A percentile compares a stretch with the other conserved stretches of the same genome.
These are phyloP conservation scores for Trypanosoma vivax DNA, from an alignment of 208 protist genomes.

Conservation along the genomic window DNA sequence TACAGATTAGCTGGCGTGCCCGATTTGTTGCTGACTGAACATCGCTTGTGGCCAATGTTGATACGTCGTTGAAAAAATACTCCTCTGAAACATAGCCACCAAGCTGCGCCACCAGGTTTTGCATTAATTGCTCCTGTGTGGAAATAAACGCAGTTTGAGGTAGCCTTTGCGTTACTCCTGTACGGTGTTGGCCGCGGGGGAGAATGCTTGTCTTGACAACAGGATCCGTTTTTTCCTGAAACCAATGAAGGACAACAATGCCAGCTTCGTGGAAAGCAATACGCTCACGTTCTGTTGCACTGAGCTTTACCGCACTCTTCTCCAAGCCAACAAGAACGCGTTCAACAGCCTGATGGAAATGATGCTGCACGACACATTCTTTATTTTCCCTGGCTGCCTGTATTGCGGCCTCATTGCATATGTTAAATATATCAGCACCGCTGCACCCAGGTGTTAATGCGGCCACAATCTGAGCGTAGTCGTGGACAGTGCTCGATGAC, in stretches of 20 bases:
- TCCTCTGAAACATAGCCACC: slow-evolving; percentile 94
- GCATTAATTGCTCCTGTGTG: slow-evolving; percentile 60
- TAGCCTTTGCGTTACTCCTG: slow-evolving; percentile 71
- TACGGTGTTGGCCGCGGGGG: slow-evolving; percentile 64
- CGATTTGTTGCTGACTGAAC: slow-evolving; percentile 84
- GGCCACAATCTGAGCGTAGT: slow-evolving; percentile 60
- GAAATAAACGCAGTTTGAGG: slow-evolving; percentile 77
- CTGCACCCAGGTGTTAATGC: slow-evolving; percentile 92
- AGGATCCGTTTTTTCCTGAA: slow-evolving; percentile 85
- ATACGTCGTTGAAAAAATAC: slow-evolving; percentile 91
- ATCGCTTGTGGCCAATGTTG: slow-evolving; percentile 79
- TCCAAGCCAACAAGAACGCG: slow-evolving; percentile 94
- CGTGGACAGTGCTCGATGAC: slow-evolving; percentile 23
- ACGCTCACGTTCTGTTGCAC: slow-evolving; percentile 64
- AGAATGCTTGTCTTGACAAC: slow-evolving; percentile 90
- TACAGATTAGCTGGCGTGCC: slow-evolving; percentile 75
- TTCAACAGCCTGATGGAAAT: slow-evolving; percentile 94
- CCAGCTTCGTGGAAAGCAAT: slow-evolving; percentile 93
- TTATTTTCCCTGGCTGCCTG: slow-evolving; percentile 86
- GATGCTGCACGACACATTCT: slow-evolving; percentile 45
- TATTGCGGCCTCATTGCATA: slow-evolving; percentile 97
- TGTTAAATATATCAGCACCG: slow-evolving; percentile 97
- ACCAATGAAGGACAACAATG: slow-evolving; percentile 88
- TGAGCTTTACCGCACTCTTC: slow-evolving; percentile 84
- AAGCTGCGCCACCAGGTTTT: slow-evolving; percentile 63